Evolutionary conservation across 768 basidiomycete species (phyloP), one percentile per base, ranked within the genome.

Genomic region (Stropharia rugosoannulata): DNA sequence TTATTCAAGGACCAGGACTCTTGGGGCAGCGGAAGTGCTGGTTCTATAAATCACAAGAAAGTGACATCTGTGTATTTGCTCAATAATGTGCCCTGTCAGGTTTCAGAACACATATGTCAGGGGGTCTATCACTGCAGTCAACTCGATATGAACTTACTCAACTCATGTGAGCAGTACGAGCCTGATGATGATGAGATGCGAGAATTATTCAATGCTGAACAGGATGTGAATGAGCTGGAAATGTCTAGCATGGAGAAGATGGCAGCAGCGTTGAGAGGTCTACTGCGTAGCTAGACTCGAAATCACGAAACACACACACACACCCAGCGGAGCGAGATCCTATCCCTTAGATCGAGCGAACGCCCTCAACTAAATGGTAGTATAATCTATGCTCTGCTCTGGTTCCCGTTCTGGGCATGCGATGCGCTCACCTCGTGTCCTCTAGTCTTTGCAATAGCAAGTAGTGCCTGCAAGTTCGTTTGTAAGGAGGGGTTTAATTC

Each of bases 131-230:
- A 55, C 35, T 55, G 54, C 36, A 48, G 35, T 25, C 15, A 38
- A 19, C 44, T 55, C 22, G 54, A 55, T 49, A 47, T 49, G 16
- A 1, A 15, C n/a, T 13, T 57, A 18, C 44, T 39, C 22, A 43
- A 46, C 56, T 22, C 25, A 38, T 61, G 60, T 37, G 32, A 46
- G 32, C 9, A 43, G 4, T 38, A 57, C 39, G 51, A 36, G 19
- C 48, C 29, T 5, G 29, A 49, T 15, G 29, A 49, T 3, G 5
- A 36, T 35, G 48, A 49, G n/a, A 49, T 49, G 48, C 11, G 10
- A 18, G 48, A 32, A 37, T 5, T 49, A 2, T 49, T 49, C 10
- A 15, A 49, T 12, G 48, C 48, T 49, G 48, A 49, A 38, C 4
- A 35, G 15, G 9, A 15, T 4, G 27, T 49, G 4, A 49, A 49